These are phyloP conservation scores for Phalaenopsis aphrodite DNA, from an alignment of 106 monocot genomes.

Conservation along the genomic window DNA sequence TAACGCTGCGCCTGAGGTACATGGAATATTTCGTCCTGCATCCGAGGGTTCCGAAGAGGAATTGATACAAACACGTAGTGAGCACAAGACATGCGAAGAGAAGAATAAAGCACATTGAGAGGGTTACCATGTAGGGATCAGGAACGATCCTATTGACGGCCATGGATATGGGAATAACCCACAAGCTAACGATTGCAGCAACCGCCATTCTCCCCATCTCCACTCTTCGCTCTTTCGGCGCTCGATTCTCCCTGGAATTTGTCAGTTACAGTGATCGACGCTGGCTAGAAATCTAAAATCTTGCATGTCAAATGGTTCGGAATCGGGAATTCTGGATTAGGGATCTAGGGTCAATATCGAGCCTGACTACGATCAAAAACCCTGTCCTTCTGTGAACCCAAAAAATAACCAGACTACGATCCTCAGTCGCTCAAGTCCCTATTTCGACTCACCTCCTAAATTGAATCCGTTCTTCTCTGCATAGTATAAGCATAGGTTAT, in stretches of 20 bases:
- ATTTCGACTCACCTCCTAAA: too few relatives aligned
- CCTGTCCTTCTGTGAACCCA: too few relatives aligned
- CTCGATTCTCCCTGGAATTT: background rate
- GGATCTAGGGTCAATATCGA: background rate
- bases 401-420: too few relatives aligned
- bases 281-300: too few relatives aligned
- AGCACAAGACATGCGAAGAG: background rate
- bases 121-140: conserved; percentile 76
- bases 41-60: background rate
- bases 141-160: conserved; percentile 64
- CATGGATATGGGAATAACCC: conserved; percentile 70
- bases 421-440: too few relatives aligned
- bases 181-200: conserved; percentile 38
- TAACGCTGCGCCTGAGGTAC: conserved; percentile 78
- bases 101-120: background rate
- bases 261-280: too few relatives aligned
- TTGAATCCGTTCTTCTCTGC: too few relatives aligned
- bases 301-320: too few relatives aligned
- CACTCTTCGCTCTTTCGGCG: background rate
- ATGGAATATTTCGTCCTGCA: conserved; percentile 95
- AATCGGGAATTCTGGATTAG: too few relatives aligned
- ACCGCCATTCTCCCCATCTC: conserved; percentile 56
- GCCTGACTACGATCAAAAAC: too few relatives aligned
- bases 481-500: too few relatives aligned
- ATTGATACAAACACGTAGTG: conserved; percentile 15